Evolutionary conservation across 495 filamentous ascomycete genomes (phyloP), one percentile per base, ranked within the genome.

Genomic region (Podospora pseudocomata): DNA sequence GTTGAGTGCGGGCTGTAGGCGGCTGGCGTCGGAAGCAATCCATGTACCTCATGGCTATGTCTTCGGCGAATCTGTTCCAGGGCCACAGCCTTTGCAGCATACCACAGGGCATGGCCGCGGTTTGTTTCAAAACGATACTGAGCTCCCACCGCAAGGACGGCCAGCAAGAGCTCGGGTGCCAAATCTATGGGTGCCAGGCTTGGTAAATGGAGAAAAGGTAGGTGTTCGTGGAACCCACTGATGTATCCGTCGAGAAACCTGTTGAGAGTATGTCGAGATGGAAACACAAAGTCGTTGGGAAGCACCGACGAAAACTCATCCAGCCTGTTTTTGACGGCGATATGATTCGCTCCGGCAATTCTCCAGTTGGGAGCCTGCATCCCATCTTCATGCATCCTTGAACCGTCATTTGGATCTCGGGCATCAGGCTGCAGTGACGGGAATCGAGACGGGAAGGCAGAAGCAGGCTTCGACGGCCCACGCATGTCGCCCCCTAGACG

Each of bases 41-140:
- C 80, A 32, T 85, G 81, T 20, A 85, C 77, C 67, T 83, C 80
- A 66, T 83, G 80, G 61, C 82, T 86, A 56, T 84, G 74, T 39
- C 85, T 76, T n/a, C 83, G 78, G 32, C 84, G 77, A 11, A 86
- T 85, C 68, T 86, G 83, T 67, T 86, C 81, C 13, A 80, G 71
- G 3, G 83, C 83, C 28, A 87, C 84, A 0, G 84, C 77, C 63
- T 82, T 86, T 1, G 86, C 83, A 0, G 89, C 89, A 76, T 91
- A 88, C 80, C 90, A 93, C 6, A 93, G 78, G 15, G 89, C 86
- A 69, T 89, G 87, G 0, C 88, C 89, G 49, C 87, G 81, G 60
- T 85, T 84, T 56, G 86, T 88, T 70, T 91, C 89, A 67, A 91
- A 91, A 15, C 89, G 82, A 69, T 91, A 92, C 55, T 89, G 85